A percentile compares a stretch with the other conserved stretches of the same genome.
Conservation (phyloP, 495 filamentous ascomycete species). For the Corynascus novoguineensis region DNA sequence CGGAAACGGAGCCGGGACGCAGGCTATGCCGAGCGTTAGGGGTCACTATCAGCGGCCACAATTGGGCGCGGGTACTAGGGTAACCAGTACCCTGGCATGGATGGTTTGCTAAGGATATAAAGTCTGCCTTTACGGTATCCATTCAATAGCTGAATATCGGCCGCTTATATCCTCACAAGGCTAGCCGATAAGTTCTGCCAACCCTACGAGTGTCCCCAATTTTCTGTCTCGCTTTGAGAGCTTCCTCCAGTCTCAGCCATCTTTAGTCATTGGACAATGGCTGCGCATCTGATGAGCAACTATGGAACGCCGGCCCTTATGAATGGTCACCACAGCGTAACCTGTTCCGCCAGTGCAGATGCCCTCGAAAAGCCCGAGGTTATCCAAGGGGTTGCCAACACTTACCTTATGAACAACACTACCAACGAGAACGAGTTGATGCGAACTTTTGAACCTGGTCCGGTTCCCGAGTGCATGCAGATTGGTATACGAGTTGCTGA, state of each 20-base stretch:
- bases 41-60: background rate
- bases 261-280: slow-evolving; percentile 1
- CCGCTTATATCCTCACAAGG: background rate
- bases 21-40: background rate
- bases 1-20: slow-evolving; percentile 4
- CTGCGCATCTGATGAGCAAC: slow-evolving; percentile 4
- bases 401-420: slow-evolving; percentile 11
- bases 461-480: background rate
- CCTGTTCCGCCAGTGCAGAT: slow-evolving; percentile 3
- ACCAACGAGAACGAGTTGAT: background rate
- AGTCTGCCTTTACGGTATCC: background rate
- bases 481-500: background rate
- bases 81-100: background rate
- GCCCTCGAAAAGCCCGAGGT: slow-evolving; percentile 15
- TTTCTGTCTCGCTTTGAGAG: background rate
- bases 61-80: background rate
- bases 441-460: background rate
- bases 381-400: slow-evolving; percentile 14
- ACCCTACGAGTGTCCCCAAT: background rate
- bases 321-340: background rate
- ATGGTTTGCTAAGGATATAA: background rate
- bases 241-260: background rate
- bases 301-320: background rate
- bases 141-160: background rate
- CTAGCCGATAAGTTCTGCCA: background rate